These are phyloP conservation scores for Ascochyta rabiei DNA, from an alignment of 2,329 filamentous ascomycete genomes.

Conservation along the genomic window DNA sequence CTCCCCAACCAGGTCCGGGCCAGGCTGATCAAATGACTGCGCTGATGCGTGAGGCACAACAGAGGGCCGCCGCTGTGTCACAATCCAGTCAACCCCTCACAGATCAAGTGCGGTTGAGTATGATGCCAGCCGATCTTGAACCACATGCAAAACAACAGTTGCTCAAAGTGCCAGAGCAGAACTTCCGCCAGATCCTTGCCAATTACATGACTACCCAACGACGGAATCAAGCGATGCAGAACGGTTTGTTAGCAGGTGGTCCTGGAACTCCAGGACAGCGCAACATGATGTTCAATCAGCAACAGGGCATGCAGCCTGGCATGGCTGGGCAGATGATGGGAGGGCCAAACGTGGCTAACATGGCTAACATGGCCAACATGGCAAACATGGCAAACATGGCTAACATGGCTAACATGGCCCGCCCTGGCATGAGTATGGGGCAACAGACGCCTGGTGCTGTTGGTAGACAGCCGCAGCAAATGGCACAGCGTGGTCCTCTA, in stretches of 20 bases:
- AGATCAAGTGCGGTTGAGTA: constrained; percentile 39
- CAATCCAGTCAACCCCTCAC: constrained; percentile 37
- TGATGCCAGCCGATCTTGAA: constrained; percentile 42
- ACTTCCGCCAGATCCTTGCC: constrained; percentile 39
- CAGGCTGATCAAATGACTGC: constrained; percentile 37
- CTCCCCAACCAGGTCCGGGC: constrained; percentile 36
- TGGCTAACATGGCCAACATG: constrained; percentile 37
- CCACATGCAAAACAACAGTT: constrained; percentile 39
- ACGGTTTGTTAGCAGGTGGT: constrained; percentile 26
- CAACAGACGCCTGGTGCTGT: constrained; percentile 35
- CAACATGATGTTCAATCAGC: constrained; percentile 41
- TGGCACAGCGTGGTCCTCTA: constrained; percentile 33
- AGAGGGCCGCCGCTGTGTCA: constrained; percentile 38
- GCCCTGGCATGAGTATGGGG: constrained; percentile 36
- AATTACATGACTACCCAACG: constrained; percentile 33
- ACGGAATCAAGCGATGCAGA: constrained; percentile 30
- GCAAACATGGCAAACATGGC: constrained; percentile 35
- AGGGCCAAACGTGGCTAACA: constrained; percentile 32
- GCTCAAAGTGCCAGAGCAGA: constrained; percentile 42
- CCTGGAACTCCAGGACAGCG: constrained; percentile 32
- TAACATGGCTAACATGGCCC: constrained; percentile 31
- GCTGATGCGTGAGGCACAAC: constrained; percentile 44
- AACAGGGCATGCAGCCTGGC: constrained; percentile 30
- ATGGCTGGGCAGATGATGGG: constrained; percentile 39
- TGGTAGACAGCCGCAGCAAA: constrained; percentile 31